Base-by-base conservation (phyloP, 148 eudicot genomes). In the Cornus suecica region DNA sequence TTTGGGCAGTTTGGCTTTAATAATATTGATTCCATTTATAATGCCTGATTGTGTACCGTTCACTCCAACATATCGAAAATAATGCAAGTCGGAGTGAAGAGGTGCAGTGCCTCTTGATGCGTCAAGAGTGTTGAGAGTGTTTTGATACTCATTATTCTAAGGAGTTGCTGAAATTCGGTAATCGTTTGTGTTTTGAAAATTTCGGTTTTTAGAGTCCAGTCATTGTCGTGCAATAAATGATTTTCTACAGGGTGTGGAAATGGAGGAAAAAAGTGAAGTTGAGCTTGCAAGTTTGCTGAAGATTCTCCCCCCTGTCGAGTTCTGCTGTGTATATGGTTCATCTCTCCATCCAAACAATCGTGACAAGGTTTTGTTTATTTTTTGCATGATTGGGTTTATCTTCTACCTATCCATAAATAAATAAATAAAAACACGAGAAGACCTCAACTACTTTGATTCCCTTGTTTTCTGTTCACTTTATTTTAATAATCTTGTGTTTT, bases 241-340 rank as follows among this genome's bases (percentile, higher is more conserved):
- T n/a, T n/a, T n/a, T n/a, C n/a, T 3, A 58, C 24, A 14, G 20
- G 7, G 65, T 71, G 64, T 66, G 68, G 5, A 67, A 29, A 86
- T 90, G 91, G 88, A 77, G 9, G 72, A 68, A 24, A 78, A 80
- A 63, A 76, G 68, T 60, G 82, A 70, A 80, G 80, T 81, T 30
- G 87, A 86, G 75, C 82, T 87, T 15, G 79, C 74, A 31, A 80
- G 91, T 65, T 83, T 95, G 77, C 91, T 95, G 24, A 85, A 85
- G 58, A 76, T 65, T 74, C 97, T 95, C n/a, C 99, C 99, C 29
- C 93, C 94, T n/a, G 90, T 95, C 41, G 97, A 91, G 27, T 95
- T 95, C 65, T 90, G 97, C 72, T 95, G 97, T 84, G 78, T 91
- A 37, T 95, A 95, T 80, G 99, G 99, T 66, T 95, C 99, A 69